Base-by-base conservation (phyloP, 1,284 basidiomycete genomes). In the Volvariella volvacea region DNA sequence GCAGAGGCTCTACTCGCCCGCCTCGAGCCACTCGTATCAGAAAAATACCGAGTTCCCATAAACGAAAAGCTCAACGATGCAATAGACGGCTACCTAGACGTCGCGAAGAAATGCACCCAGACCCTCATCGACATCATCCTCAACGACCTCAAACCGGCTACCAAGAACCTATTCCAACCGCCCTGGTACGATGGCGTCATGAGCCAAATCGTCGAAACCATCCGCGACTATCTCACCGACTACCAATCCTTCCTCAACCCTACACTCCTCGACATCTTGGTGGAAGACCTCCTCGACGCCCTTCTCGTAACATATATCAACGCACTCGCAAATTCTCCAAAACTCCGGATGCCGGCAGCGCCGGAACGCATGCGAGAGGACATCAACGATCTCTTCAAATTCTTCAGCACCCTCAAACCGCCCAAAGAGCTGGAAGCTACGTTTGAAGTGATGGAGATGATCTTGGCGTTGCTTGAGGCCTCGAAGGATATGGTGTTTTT, bases 41-140 rank as follows among this genome's bases (percentile, higher is more conserved):
- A 90, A 55, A 98, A 98, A 68, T 98, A 99, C 66, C 78, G 86
- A 45, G 74, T 71, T 2, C 74, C 78, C 8, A 96, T 99, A 56
- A 80, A 80, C 50, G 91, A 94, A 55, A 78, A 83, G 41, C 71
- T 98, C 46, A 97, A 97, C 70, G 88, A 94, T 53, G 93, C 94
- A 14, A 96, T 99, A 57, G 95, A 99, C 58, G 96, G 96, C 1
- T 98, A 95, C 67, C 77, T 99, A 53, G 96, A 99, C 65, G 92
- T 99, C 16, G 93, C 93, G 46, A 98, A 97, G 70, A 90, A 90
- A 60, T 98, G 93, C 70, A 93, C 90, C 12, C 90, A 95, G 56
- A 86, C 89, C 1, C 76, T 99, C 42, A 94, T 99, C 55, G 88
- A 91, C 55, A 83, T 96, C 58, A 86, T 99, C 52, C 94, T 98